Evolutionary conservation across 2,329 filamentous ascomycete species (phyloP).

Genomic region (Arthrobotrys sphaeroides): DNA sequence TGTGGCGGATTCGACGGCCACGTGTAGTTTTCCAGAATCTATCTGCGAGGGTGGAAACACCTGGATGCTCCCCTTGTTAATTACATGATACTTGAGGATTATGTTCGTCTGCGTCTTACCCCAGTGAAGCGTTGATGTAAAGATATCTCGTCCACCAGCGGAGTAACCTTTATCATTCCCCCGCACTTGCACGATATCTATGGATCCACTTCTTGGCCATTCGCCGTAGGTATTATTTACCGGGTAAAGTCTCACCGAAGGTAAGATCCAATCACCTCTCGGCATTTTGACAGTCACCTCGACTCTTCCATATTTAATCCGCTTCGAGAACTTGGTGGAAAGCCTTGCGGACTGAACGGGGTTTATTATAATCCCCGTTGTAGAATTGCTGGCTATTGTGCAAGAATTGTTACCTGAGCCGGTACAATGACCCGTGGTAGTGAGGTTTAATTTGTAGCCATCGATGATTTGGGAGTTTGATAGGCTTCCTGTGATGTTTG

Average conservation of each 20-base stretch:
- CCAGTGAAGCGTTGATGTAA: conserved; percentile 65
- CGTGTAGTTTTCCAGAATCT: conserved; percentile 58
- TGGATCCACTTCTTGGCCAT: conserved; percentile 67
- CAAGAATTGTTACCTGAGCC: conserved; percentile 59
- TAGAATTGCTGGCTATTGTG: conserved; percentile 62
- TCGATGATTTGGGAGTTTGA: conserved; percentile 45
- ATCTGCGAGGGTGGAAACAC: conserved; percentile 54
- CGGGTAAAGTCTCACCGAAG: conserved; percentile 66
- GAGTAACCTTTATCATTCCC: conserved; percentile 62
- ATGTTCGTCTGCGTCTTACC: conserved; percentile 61
- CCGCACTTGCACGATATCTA: conserved; percentile 66
- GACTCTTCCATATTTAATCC: conserved; percentile 65
- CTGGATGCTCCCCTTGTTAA: too few species aligned
- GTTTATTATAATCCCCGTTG: conserved; percentile 65
- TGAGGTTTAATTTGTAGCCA: conserved; percentile 64
- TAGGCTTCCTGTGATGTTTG: conserved; percentile 66
- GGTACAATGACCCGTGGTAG: conserved; percentile 63
- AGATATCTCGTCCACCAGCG: conserved; percentile 63
- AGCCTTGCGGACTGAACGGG: conserved; percentile 66
- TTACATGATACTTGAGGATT: background rate
- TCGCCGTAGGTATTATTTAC: conserved; percentile 64
- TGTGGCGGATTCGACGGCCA: conserved; percentile 60
- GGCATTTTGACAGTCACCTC: conserved; percentile 68
- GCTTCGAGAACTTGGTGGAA: conserved; percentile 64
- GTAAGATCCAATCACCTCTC: conserved; percentile 68